Conservation (phyloP, 768 basidiomycete species). For the Rubroboletus satanas region DNA sequence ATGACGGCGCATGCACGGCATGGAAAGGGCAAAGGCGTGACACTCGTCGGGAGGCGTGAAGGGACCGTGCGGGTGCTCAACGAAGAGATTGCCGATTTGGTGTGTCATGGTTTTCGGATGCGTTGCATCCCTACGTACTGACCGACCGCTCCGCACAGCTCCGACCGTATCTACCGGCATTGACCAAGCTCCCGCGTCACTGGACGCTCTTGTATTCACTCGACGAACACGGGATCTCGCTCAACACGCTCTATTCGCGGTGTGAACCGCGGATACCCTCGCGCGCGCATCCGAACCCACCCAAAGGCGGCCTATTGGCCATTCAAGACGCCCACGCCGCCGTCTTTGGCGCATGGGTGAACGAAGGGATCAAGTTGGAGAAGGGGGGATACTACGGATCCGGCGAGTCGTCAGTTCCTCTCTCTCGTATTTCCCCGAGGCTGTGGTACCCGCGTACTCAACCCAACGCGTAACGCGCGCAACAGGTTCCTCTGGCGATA, state of each 20-base stretch:
- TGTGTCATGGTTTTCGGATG: constrained; percentile 31
- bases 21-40: constrained; percentile 42
- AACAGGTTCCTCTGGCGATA: constrained; percentile 76
- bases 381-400: constrained; percentile 77
- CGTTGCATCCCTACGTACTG: not conserved
- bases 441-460: not conserved
- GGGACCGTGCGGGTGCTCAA: constrained; percentile 51
- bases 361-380: constrained; percentile 57
- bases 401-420: constrained; percentile 60
- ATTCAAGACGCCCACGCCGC: constrained; percentile 60
- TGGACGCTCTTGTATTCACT: constrained; percentile 88
- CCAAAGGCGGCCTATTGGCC: constrained; percentile 54
- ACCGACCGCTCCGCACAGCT: constrained; percentile 42
- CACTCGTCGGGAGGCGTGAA: constrained; percentile 53
- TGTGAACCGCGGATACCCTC: constrained; percentile 43
- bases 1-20: constrained; percentile 11
- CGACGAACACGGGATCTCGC: constrained; percentile 92
- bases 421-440: not conserved
- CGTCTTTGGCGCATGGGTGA: constrained; percentile 81
- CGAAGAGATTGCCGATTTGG: constrained; percentile 54
- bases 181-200: constrained; percentile 60
- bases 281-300: constrained; percentile 21
- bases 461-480: not conserved
- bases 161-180: constrained; percentile 66
- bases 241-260: constrained; percentile 78